Percentiles rank a stretch among this genome's conserved stretches.
These are phyloP conservation scores for Zygnema cylindricum DNA, from an alignment of 139 green algal species.

Conservation along the genomic window DNA sequence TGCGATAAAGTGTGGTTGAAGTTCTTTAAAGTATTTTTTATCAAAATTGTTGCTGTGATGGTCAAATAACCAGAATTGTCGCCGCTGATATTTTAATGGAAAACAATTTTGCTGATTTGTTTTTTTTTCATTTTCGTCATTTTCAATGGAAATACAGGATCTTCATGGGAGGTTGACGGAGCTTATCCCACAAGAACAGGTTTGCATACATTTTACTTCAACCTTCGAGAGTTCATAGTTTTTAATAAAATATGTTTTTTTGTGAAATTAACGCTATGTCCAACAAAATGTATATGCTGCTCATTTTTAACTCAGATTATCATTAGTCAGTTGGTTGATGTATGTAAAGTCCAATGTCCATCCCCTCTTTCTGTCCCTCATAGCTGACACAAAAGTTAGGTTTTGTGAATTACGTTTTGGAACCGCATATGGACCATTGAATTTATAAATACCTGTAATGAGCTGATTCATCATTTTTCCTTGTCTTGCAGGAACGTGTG, in stretches of 20 bases:
- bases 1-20: no score
- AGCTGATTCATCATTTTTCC: slow-evolving; percentile 7
- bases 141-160: slow-evolving; percentile 27
- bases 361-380: neutral
- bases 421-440: neutral
- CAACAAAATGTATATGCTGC: neutral
- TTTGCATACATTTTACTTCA: slow-evolving; percentile 33
- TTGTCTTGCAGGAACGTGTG: slow-evolving; percentile 76
- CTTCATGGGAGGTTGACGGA: slow-evolving; percentile 31
- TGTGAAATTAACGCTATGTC: no score
- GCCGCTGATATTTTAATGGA: no score
- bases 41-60: no score
- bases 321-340: neutral
- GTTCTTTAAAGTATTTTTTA: no score
- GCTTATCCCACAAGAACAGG: slow-evolving; percentile 58
- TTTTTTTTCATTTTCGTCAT: slow-evolving; percentile 8
- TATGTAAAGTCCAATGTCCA: slow-evolving; percentile 6
- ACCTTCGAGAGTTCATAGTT: no score
- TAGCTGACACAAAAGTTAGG: neutral
- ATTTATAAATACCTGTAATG: neutral
- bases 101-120: neutral
- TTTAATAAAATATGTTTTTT: no score
- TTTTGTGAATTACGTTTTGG: slow-evolving; percentile 17
- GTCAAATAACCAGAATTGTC: no score
- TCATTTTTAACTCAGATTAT: neutral